Conservation (phyloP, 441 rosid genomes). For the Populus hybrid region DNA sequence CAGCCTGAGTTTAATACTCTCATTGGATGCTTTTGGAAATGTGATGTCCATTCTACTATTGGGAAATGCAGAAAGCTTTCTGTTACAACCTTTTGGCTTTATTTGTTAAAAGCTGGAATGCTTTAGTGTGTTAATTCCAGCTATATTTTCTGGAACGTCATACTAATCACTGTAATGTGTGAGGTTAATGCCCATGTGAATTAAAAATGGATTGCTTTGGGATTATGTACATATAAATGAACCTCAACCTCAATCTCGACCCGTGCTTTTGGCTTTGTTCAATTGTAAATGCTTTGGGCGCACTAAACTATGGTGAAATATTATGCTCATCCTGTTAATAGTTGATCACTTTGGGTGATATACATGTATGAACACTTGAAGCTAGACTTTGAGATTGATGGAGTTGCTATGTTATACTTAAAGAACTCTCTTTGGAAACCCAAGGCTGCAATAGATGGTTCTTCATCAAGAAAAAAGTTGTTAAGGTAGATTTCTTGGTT, state of each 20-base stretch:
- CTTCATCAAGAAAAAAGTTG: too few relatives aligned
- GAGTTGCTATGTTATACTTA: too few relatives aligned
- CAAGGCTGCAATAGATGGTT: too few relatives aligned
- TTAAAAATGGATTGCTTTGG: background rate
- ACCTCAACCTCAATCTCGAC: background rate
- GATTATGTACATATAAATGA: background rate
- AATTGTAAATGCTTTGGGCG: background rate
- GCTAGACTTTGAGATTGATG: background rate
- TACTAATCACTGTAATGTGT: background rate
- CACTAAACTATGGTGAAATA: too few relatives aligned
- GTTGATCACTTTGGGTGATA: background rate
- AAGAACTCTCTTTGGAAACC: too few relatives aligned
- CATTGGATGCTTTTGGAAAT: background rate
- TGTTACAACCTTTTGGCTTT: background rate
- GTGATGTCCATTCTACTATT: background rate
- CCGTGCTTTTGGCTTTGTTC: background rate
- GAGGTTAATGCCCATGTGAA: background rate
- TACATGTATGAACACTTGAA: background rate
- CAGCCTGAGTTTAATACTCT: background rate
- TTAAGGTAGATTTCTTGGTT: too few relatives aligned
- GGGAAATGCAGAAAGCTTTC: conserved; percentile 7
- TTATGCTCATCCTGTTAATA: background rate
- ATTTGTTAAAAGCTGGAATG: background rate
- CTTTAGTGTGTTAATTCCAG: background rate
- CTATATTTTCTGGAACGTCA: background rate